These are phyloP conservation scores for Laburnicola sp. DNA, from an alignment of 2,329 filamentous ascomycete species.

Conservation along the genomic window DNA sequence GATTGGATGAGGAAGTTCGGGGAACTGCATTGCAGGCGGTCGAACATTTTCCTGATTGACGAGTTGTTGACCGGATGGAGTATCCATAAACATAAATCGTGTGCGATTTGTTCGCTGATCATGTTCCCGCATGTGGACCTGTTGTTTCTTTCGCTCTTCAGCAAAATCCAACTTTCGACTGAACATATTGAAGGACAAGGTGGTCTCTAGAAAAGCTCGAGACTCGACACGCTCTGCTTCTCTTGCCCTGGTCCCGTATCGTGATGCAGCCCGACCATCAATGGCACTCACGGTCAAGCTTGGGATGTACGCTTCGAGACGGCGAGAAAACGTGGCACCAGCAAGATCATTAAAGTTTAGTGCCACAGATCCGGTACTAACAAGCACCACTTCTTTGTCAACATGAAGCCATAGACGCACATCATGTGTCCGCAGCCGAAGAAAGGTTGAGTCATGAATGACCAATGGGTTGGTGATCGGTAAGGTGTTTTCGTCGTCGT, in stretches of 20 bases:
- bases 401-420: slow-evolving; percentile 79
- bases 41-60: slow-evolving; percentile 31
- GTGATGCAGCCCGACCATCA: slow-evolving; percentile 69
- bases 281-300: slow-evolving; percentile 77
- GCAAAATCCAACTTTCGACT: slow-evolving; percentile 75
- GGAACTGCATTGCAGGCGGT: slow-evolving; percentile 44
- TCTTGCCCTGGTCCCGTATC: slow-evolving; percentile 60
- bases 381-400: slow-evolving; percentile 74
- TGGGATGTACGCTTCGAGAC: slow-evolving; percentile 72
- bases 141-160: slow-evolving; percentile 72
- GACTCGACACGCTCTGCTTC: slow-evolving; percentile 66
- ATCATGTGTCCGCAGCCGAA: slow-evolving; percentile 71
- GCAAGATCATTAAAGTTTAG: slow-evolving; percentile 88
- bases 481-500: slow-evolving; percentile 90
- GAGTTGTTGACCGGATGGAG: slow-evolving; percentile 13
- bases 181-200: slow-evolving; percentile 72
- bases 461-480: slow-evolving; percentile 70
- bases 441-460: slow-evolving; percentile 84
- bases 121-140: slow-evolving; percentile 76
- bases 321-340: slow-evolving; percentile 76
- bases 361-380: slow-evolving; percentile 69
- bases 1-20: slow-evolving; percentile 41
- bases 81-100: slow-evolving; percentile 67
- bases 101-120: slow-evolving; percentile 81
- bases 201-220: slow-evolving; percentile 75